Percentiles rank a stretch among this genome's conserved stretches.
Conservation (phyloP, 352 stramenopile genomes). For the Phytophthora fragariaefolia region DNA sequence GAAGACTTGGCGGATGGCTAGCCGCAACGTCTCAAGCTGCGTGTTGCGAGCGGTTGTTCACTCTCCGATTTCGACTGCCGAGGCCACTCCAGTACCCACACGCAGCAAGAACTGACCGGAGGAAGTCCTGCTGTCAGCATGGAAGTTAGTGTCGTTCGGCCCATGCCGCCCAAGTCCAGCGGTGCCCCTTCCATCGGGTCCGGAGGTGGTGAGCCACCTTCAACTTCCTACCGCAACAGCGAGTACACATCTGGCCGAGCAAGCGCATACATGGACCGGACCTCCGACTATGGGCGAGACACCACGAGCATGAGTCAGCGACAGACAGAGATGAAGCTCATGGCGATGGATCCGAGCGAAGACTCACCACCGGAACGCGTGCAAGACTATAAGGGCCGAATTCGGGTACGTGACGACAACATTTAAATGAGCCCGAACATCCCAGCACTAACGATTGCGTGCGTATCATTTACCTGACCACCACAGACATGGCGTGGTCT, state of each 20-base stretch:
- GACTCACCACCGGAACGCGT: conserved; percentile 36
- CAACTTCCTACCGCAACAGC: conserved; percentile 25
- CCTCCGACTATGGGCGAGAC: conserved; percentile 26
- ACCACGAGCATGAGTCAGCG: conserved; percentile 15
- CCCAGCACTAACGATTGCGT: background rate
- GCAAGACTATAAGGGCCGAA: conserved; percentile 76
- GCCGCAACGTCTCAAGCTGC: background rate
- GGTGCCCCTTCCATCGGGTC: background rate
- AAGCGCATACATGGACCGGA: conserved; percentile 24
- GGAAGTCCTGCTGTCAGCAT: conserved; percentile 14
- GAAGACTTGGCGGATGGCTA: too few relatives aligned
- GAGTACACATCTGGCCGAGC: conserved; percentile 33
- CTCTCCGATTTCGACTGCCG: conserved; percentile 33
- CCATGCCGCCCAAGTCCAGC: conserved; percentile 25
- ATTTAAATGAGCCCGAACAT: background rate
- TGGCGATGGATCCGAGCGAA: conserved; percentile 49
- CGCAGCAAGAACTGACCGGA: background rate
- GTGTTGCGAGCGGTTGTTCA: background rate
- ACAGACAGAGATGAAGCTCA: conserved; percentile 71
- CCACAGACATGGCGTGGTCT: conserved; percentile 63
- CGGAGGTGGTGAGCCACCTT: background rate
- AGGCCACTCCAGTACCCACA: conserved; percentile 11
- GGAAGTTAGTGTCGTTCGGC: conserved; percentile 34
- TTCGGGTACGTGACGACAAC: conserved; percentile 37
- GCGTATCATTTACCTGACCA: background rate